Conservation (phyloP, 1,284 basidiomycete genomes). For the Trametes pubescens region DNA sequence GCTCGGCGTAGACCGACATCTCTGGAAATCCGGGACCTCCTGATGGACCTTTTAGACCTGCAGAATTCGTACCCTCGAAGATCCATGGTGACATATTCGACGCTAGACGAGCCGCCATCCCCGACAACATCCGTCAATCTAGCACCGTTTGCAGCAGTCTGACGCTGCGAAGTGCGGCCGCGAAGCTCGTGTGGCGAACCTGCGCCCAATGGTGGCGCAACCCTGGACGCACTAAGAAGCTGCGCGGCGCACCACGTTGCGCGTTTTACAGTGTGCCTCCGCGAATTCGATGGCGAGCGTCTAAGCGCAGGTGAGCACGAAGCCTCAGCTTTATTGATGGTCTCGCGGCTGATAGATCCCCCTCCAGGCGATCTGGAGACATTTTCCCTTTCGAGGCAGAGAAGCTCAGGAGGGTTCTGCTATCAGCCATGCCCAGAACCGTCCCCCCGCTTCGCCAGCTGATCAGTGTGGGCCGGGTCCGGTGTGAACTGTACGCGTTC, state of each 20-base stretch:
- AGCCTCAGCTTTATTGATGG: slow-evolving; percentile 22
- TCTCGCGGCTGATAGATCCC: slow-evolving; percentile 17
- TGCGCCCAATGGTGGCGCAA: background rate
- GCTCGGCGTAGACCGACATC: background rate
- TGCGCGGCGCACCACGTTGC: slow-evolving; percentile 12
- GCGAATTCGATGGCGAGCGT: slow-evolving; percentile 8
- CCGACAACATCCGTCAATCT: slow-evolving; percentile 13
- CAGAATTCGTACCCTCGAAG: slow-evolving; percentile 16
- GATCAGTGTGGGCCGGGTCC: slow-evolving; percentile 8
- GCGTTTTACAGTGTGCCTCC: background rate
- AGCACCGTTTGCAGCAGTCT: background rate
- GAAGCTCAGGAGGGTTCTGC: slow-evolving; percentile 12
- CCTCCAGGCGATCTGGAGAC: slow-evolving; percentile 16
- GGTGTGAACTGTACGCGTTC: slow-evolving; percentile 11
- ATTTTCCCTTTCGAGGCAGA: slow-evolving; percentile 21
- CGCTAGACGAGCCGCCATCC: slow-evolving; percentile 3
- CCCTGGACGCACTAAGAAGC: slow-evolving; percentile 7
- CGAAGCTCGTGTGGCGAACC: background rate
- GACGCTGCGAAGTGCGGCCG: background rate
- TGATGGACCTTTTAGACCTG: slow-evolving; percentile 13
- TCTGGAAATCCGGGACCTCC: slow-evolving; percentile 14
- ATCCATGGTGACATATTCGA: background rate
- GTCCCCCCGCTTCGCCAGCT: slow-evolving; percentile 10
- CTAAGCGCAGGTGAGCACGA: slow-evolving; percentile 7
- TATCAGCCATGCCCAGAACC: slow-evolving; percentile 19